Conservation (phyloP, 768 basidiomycete species). For the Leccinum broughii region DNA sequence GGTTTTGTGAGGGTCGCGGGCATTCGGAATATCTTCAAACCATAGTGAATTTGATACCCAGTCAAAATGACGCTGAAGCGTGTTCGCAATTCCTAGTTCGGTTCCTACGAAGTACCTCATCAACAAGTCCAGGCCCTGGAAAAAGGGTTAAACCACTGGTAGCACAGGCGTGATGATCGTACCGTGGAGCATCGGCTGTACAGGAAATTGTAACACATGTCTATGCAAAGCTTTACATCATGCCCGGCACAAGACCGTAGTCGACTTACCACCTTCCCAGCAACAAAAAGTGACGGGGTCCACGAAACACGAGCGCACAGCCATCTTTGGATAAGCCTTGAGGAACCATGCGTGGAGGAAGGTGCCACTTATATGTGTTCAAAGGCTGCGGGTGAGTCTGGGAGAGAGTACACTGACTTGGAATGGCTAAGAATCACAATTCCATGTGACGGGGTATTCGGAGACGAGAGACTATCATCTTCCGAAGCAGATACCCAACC, state of each 20-base stretch:
- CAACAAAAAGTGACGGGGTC: slow-evolving; percentile 90
- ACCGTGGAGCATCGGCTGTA: slow-evolving; percentile 70
- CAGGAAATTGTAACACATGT: slow-evolving; percentile 90
- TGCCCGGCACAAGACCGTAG: background rate
- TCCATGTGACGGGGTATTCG: slow-evolving; percentile 40
- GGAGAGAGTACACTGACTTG: slow-evolving; percentile 52
- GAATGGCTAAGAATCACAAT: slow-evolving; percentile 86
- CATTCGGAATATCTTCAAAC: slow-evolving; percentile 87
- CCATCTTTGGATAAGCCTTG: slow-evolving; percentile 69
- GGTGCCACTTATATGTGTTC: slow-evolving; percentile 53
- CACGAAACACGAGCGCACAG: slow-evolving; percentile 80
- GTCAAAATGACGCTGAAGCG: slow-evolving; percentile 79
- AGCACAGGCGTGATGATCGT: slow-evolving; percentile 17
- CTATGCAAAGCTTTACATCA: slow-evolving; percentile 36
- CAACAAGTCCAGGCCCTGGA: slow-evolving; percentile 72
- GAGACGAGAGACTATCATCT: slow-evolving; percentile 8
- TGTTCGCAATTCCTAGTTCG: slow-evolving; percentile 86
- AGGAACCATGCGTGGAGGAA: slow-evolving; percentile 90
- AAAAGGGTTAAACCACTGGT: slow-evolving; percentile 8
- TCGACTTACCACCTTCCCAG: slow-evolving; percentile 84
- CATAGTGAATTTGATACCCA: slow-evolving; percentile 89
- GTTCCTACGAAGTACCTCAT: slow-evolving; percentile 87
- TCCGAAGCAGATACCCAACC: slow-evolving; percentile 55
- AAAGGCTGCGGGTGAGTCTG: background rate
- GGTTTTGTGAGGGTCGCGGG: slow-evolving; percentile 61